Conservation (phyloP, 495 filamentous ascomycete genomes). For the Penicillium paradoxum region DNA sequence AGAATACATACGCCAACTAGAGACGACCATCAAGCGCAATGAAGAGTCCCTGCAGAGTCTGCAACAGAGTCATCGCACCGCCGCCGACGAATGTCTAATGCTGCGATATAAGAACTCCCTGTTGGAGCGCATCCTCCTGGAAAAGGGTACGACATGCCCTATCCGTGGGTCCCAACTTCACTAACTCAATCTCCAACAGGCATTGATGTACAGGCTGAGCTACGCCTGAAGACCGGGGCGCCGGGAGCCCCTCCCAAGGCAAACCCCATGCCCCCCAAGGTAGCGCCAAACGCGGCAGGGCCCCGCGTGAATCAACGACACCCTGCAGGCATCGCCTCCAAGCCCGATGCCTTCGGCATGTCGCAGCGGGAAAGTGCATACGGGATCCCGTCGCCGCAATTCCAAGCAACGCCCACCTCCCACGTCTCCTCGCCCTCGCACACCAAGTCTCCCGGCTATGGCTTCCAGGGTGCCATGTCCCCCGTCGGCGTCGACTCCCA, state of each 20-base stretch:
- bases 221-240: slow-evolving; percentile 77
- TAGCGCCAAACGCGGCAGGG: slow-evolving; percentile 38
- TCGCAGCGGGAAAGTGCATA: slow-evolving; percentile 48
- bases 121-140: slow-evolving; percentile 87
- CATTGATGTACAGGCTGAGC: slow-evolving; percentile 95
- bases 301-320: slow-evolving; percentile 56
- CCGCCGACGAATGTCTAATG: slow-evolving; percentile 97
- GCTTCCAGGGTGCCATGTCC: slow-evolving; percentile 62
- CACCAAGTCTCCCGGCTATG: slow-evolving; percentile 64
- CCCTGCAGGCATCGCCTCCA: slow-evolving; percentile 64
- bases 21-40: slow-evolving; percentile 95
- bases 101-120: slow-evolving; percentile 97
- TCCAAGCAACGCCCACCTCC: slow-evolving; percentile 75
- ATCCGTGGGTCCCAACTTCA: neutral
- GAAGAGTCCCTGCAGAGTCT: slow-evolving; percentile 87
- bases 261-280: slow-evolving; percentile 42
- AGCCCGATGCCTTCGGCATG: slow-evolving; percentile 56
- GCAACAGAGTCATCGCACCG: slow-evolving; percentile 89
- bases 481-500: slow-evolving; percentile 63
- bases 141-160: slow-evolving; percentile 64
- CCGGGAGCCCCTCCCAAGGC: slow-evolving; percentile 58
- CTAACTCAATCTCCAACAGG: slow-evolving; percentile 46
- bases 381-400: slow-evolving; percentile 53
- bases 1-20: slow-evolving; percentile 98
- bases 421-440: slow-evolving; percentile 72